These are phyloP conservation scores for Diaporthe vaccinii DNA, from an alignment of 2,329 filamentous ascomycete species.

Conservation along the genomic window DNA sequence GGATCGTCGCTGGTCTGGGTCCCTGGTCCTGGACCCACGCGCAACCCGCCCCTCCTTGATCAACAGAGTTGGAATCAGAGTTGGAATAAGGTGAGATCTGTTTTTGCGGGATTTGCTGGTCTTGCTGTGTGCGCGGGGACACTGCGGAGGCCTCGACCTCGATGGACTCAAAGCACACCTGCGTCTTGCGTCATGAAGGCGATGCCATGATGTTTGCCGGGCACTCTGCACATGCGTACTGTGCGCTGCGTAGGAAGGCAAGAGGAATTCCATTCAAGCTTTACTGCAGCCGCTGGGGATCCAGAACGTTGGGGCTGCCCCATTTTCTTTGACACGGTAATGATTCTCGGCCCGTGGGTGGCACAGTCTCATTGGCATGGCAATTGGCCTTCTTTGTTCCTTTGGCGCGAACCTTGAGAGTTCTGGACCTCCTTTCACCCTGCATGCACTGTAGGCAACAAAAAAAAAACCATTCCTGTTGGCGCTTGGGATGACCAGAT, in stretches of 20 bases:
- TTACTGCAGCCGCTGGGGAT: background rate
- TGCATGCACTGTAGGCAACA: conserved; percentile 24
- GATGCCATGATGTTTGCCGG: background rate
- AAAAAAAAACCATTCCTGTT: background rate
- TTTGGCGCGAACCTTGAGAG: background rate
- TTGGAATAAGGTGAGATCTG: conserved; percentile 19
- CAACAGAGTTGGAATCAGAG: conserved; percentile 29
- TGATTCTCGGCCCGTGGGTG: conserved; percentile 25
- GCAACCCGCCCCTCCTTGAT: conserved; percentile 15
- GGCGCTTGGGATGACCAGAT: conserved; percentile 6
- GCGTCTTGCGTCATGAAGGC: conserved; percentile 32
- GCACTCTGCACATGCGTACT: background rate
- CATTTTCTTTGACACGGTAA: conserved; percentile 11
- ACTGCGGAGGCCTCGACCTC: conserved; percentile 13
- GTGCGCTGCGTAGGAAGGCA: background rate
- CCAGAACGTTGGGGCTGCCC: conserved; percentile 15
- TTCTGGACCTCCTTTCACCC: conserved; percentile 20
- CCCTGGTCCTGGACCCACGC: conserved; percentile 24
- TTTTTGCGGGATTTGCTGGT: conserved; percentile 7
- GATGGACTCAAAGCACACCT: conserved; percentile 9
- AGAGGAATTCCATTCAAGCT: background rate
- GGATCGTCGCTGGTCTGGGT: conserved; percentile 17
- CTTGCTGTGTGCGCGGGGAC: conserved; percentile 6
- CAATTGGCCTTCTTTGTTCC: background rate
- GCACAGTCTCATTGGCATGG: conserved; percentile 11